Evolutionary conservation across 192 early-diverging fungal genomes (phyloP), one percentile per base, ranked within the genome.

Genomic region (Thamnidium elegans): DNA sequence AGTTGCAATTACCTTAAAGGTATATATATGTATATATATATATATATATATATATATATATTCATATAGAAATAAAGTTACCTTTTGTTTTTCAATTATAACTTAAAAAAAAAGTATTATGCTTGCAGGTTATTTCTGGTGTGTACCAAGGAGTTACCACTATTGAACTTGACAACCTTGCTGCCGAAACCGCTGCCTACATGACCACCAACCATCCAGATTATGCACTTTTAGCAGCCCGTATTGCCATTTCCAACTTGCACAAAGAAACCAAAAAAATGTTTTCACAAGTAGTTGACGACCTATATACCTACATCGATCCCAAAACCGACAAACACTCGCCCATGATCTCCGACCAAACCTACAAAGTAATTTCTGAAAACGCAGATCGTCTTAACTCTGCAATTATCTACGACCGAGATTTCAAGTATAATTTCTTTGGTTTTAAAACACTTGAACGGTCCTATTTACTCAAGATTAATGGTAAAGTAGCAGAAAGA

Each of bases 401-500:
- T n/a, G 92, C 95, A 47, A 89, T 99, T 59, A 95, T 94, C 70
- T 99, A 97, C 73, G 91, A 97, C 71, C 90, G 94, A 66, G 97
- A 99, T 71, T 97, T 94, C 74, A 90, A 87, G 68, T 99, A 97
- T 84, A 95, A 95, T 80, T 99, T 87, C 83, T 99, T 99, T 88
- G 97, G 97, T 8, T 97, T 97, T 89, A 99, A 99, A 82, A 99
- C 95, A 10, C 85, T 99, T 7, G 97, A 99, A 81, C 88, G 97
- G 21, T 92, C 89, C 43, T 99, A 99, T 69, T 84, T 99, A 21
- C 80, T 99, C 62, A 83, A 86, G 58, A 89, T 97, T 76, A 87
- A 92, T 65, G 87, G 89, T 34, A 86, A 87, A 58, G 87, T 95
- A 31, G 95, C 91, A 3, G 95, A 99, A 79, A 76, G 97, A 36